These are phyloP conservation scores for Hortiboletus campestris DNA, from an alignment of 768 basidiomycete species.

Conservation along the genomic window DNA sequence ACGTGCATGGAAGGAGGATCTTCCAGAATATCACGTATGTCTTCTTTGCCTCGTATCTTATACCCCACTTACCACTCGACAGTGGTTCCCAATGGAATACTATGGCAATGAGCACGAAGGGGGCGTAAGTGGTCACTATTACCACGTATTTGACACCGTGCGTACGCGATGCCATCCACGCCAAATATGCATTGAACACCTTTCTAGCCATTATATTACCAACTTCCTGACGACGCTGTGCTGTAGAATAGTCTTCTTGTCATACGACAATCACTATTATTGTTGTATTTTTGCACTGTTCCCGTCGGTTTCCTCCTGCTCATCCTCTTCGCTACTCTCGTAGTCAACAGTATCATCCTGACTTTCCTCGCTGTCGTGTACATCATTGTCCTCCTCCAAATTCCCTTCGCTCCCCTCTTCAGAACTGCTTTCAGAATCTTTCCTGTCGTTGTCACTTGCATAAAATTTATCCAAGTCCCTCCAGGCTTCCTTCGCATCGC, in stretches of 20 bases:
- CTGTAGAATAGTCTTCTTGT: slow-evolving; percentile 26
- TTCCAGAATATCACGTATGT: slow-evolving; percentile 64
- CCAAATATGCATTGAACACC: neutral
- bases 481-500: slow-evolving; percentile 46
- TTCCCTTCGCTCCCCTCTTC: slow-evolving; percentile 36
- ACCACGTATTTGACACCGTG: slow-evolving; percentile 76
- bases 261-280: slow-evolving; percentile 4
- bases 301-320: slow-evolving; percentile 19
- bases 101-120: slow-evolving; percentile 51
- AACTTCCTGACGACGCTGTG: slow-evolving; percentile 44
- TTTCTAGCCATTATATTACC: slow-evolving; percentile 52
- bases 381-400: slow-evolving; percentile 25
- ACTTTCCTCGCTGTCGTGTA: slow-evolving; percentile 29
- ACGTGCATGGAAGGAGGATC: slow-evolving; percentile 61
- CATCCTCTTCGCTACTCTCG: slow-evolving; percentile 17
- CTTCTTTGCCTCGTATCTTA: neutral
- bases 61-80: slow-evolving; percentile 1
- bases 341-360: slow-evolving; percentile 25
- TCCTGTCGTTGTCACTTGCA: slow-evolving; percentile 40
- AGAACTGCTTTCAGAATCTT: slow-evolving; percentile 31
- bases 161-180: slow-evolving; percentile 20
- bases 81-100: slow-evolving; percentile 82
- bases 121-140: slow-evolving; percentile 69
- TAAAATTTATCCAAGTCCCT: slow-evolving; percentile 77
- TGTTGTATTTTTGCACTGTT: slow-evolving; percentile 11